A percentile compares a stretch with the other conserved stretches of the same genome.
Evolutionary conservation across 1,284 basidiomycete genomes (phyloP).

Genomic region (Coniferiporia weirii): DNA sequence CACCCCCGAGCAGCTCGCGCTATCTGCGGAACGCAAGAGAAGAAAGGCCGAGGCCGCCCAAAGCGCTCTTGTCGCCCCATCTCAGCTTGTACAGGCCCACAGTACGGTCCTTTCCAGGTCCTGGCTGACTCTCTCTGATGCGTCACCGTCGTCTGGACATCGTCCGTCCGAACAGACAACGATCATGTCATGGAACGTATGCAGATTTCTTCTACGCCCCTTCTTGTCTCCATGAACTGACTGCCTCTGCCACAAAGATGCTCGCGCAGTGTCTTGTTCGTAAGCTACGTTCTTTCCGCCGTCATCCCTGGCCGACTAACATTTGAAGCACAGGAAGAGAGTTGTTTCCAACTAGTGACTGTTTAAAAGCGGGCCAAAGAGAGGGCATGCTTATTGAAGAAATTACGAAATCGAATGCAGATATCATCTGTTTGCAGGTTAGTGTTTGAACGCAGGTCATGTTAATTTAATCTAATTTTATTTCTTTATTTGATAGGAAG

Average conservation of each 20-base stretch:
- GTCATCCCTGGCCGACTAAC: neutral
- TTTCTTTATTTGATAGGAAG: conserved; percentile 52
- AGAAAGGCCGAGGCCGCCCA: conserved; percentile 36
- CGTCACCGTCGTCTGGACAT: conserved; percentile 3
- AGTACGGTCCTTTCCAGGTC: conserved; percentile 41
- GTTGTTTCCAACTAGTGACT: conserved; percentile 80
- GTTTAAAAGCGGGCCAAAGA: conserved; percentile 68
- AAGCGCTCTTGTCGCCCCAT: conserved; percentile 1
- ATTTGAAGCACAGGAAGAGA: conserved; percentile 57
- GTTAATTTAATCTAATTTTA: neutral
- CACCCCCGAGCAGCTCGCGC: conserved; percentile 52
- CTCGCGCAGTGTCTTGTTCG: conserved; percentile 75
- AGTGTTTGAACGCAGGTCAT: conserved; percentile 16
- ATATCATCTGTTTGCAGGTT: conserved; percentile 83
- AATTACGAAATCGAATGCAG: conserved; percentile 58
- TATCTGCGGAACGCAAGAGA: conserved; percentile 48
- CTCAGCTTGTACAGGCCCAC: conserved; percentile 20
- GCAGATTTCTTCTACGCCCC: conserved; percentile 28
- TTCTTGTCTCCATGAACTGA: conserved; percentile 3
- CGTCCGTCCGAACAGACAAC: conserved; percentile 32
- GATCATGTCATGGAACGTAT: conserved; percentile 76
- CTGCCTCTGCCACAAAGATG: conserved; percentile 38
- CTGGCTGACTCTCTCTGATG: conserved; percentile 43
- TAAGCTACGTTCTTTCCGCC: conserved; percentile 37
- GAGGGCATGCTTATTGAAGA: conserved; percentile 74